Percentiles rank a stretch among this genome's conserved stretches.
These are phyloP conservation scores for Trichomonas tenax DNA, from an alignment of 208 protist genomes.

Conservation along the genomic window DNA sequence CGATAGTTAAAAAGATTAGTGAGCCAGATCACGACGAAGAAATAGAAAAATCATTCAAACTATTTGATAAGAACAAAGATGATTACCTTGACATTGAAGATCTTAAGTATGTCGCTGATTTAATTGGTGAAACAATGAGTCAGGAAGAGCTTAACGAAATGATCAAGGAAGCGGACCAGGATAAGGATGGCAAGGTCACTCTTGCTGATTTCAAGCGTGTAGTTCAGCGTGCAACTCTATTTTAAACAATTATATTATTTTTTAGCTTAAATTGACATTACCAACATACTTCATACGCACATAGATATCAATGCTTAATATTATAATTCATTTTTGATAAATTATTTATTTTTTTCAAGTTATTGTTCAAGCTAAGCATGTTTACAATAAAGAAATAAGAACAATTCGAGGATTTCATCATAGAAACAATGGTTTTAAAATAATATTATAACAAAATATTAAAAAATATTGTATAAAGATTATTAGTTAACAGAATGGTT, in stretches of 20 bases:
- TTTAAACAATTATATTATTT: background rate
- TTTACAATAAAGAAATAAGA: too few relatives aligned
- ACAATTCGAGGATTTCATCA: too few relatives aligned
- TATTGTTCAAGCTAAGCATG: too few relatives aligned
- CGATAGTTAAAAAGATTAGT: constrained; percentile 16
- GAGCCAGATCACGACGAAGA: constrained; percentile 14
- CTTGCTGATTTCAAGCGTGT: constrained; percentile 11
- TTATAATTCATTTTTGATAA: too few relatives aligned
- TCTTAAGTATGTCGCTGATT: constrained; percentile 15
- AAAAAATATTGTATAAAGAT: too few relatives aligned
- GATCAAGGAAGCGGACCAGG: background rate
- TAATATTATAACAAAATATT: too few relatives aligned
- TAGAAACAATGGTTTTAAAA: too few relatives aligned
- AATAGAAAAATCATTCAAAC: background rate
- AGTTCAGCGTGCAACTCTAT: background rate
- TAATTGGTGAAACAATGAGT: constrained; percentile 16
- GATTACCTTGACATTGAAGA: background rate
- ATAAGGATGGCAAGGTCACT: background rate
- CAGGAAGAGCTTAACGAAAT: constrained; percentile 17
- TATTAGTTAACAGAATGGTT: too few relatives aligned
- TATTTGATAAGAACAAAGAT: background rate
- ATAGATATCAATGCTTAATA: too few relatives aligned
- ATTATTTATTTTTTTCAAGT: too few relatives aligned
- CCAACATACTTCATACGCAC: too few relatives aligned
- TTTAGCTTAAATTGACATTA: background rate